Percentiles rank a stretch among this genome's conserved stretches.
Evolutionary conservation across 495 filamentous ascomycete genomes (phyloP).

Genomic region (Thermothielavioides terrestris): DNA sequence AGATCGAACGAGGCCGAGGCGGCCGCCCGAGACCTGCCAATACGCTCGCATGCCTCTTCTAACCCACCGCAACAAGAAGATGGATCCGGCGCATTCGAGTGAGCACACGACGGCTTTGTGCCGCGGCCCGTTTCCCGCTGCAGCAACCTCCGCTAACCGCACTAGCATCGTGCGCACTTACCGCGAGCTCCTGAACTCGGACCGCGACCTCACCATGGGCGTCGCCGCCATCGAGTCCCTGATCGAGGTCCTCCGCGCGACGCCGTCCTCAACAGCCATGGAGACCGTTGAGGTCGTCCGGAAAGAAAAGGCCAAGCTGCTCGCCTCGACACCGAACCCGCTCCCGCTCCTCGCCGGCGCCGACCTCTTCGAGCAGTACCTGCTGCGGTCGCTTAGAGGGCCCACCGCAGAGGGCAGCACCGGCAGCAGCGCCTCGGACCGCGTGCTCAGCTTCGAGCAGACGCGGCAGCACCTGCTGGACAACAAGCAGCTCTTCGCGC

Average conservation of each 20-base stretch:
- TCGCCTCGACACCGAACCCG: constrained; percentile 70
- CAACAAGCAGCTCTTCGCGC: constrained; percentile 77
- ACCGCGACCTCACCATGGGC: constrained; percentile 86
- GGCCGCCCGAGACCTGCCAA: constrained; percentile 2
- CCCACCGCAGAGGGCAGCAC: constrained; percentile 24
- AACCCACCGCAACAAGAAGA: constrained; percentile 7
- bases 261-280: constrained; percentile 73
- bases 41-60: constrained; percentile 2
- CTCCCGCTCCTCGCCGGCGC: constrained; percentile 89
- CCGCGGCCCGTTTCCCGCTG: too few species aligned
- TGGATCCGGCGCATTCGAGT: constrained; percentile 20
- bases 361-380: constrained; percentile 89
- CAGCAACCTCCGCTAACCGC: background rate
- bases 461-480: constrained; percentile 72
- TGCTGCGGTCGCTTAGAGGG: constrained; percentile 54
- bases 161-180: constrained; percentile 48
- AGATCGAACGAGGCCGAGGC: background rate
- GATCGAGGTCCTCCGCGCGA: constrained; percentile 69
- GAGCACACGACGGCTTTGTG: too few species aligned
- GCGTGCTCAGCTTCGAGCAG: constrained; percentile 62
- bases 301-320: constrained; percentile 54
- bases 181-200: constrained; percentile 44
- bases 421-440: constrained; percentile 41
- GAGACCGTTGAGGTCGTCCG: constrained; percentile 83
- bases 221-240: constrained; percentile 92